Conservation (phyloP, 805 yeast genomes). For the Saccharomycopsis microspora region DNA sequence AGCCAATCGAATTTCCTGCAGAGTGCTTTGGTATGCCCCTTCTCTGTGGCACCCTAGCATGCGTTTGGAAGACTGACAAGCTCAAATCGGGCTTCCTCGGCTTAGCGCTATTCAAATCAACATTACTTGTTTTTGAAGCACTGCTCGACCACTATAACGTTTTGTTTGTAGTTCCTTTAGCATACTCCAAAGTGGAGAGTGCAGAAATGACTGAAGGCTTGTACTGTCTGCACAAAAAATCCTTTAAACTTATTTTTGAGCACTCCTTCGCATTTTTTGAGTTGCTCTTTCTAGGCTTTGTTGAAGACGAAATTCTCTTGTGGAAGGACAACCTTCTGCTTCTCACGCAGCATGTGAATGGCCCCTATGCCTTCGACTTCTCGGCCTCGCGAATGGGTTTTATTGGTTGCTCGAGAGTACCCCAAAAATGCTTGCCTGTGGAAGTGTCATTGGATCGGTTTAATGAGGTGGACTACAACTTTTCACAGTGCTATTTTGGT, state of each 20-base stretch:
- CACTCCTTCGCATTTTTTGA: slow-evolving; percentile 31
- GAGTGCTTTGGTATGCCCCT: slow-evolving; percentile 37
- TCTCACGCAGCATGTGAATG: slow-evolving; percentile 22
- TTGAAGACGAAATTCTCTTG: slow-evolving; percentile 24
- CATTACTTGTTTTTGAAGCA: slow-evolving; percentile 26
- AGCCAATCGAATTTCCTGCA: slow-evolving; percentile 23
- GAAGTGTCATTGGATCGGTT: slow-evolving; percentile 11
- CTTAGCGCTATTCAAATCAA: slow-evolving; percentile 38
- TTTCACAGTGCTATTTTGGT: slow-evolving; percentile 9
- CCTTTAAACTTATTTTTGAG: slow-evolving; percentile 38
- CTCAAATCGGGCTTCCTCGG: slow-evolving; percentile 21
- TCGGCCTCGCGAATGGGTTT: slow-evolving; percentile 1
- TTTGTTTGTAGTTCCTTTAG: slow-evolving; percentile 37
- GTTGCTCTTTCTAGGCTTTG: slow-evolving; percentile 26
- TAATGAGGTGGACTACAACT: slow-evolving; percentile 8
- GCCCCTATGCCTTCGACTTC: slow-evolving; percentile 24
- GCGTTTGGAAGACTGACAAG: slow-evolving; percentile 27
- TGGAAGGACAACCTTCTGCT: slow-evolving; percentile 32
- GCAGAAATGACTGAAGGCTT: slow-evolving; percentile 22
- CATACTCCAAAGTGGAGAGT: slow-evolving; percentile 22
- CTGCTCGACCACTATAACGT: slow-evolving; percentile 20
- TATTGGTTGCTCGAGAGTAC: slow-evolving; percentile 4
- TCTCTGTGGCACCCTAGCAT: slow-evolving; percentile 31
- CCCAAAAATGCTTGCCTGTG: slow-evolving; percentile 15
- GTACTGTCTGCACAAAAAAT: slow-evolving; percentile 23